Conservation (phyloP, 1,284 basidiomycete species). For the Ustanciosporium gigantosporum region DNA sequence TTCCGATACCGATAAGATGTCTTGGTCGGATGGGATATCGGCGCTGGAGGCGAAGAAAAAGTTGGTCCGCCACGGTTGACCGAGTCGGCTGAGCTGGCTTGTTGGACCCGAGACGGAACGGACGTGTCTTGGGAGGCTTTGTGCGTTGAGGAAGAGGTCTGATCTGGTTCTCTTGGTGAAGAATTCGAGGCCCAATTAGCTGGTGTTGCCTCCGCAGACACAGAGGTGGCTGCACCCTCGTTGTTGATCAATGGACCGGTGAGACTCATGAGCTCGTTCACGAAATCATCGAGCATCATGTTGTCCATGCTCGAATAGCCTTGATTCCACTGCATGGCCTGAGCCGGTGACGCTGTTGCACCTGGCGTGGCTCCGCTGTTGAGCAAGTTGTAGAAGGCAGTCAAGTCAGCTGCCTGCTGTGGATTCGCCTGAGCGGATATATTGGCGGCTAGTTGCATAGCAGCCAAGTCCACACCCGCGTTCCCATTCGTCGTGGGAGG, state of each 20-base stretch:
- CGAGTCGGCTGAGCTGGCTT: background rate
- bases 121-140: background rate
- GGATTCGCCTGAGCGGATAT: conserved; percentile 3
- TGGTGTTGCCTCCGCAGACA: conserved; percentile 15
- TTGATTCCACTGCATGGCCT: conserved; percentile 11
- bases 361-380: conserved; percentile 6
- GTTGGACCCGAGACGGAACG: background rate
- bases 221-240: conserved; percentile 4
- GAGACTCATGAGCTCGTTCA: conserved; percentile 40
- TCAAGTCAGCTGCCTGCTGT: conserved; percentile 10
- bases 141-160: background rate
- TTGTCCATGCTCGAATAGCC: conserved; percentile 27
- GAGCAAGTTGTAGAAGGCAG: conserved; percentile 12
- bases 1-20: conserved; percentile 26
- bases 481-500: background rate
- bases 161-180: background rate
- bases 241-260: conserved; percentile 23
- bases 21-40: background rate
- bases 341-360: background rate
- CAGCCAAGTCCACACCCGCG: conserved; percentile 1
- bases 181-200: background rate
- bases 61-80: background rate
- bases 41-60: background rate
- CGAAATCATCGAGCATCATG: conserved; percentile 46
- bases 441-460: conserved; percentile 1